Base-by-base conservation (phyloP, 2,329 filamentous ascomycete genomes). In the Fusarium tjaetaba region DNA sequence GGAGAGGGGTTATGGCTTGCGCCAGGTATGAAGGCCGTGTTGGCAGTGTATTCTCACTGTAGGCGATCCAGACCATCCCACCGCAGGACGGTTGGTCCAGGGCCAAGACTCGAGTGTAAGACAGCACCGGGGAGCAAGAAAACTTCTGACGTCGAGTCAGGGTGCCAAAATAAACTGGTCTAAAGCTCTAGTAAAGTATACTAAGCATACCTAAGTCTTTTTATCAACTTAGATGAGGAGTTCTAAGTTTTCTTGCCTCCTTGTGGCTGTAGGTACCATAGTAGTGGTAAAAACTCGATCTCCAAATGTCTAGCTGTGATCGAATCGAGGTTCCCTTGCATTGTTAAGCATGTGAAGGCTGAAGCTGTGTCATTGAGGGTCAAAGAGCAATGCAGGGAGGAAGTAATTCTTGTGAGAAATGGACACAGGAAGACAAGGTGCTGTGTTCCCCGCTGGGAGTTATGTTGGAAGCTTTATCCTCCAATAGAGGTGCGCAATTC, bases 1-100 rank as follows among this genome's bases (percentile, higher is more conserved):
- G 38, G 24, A 24, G 70, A 36, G 68, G 59, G 42, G 62, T 41
- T 43, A 59, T 74, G 71, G 71, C 71, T 74, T 73, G 61, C 43
- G 36, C 5, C 24, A 68, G 67, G 67, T 62, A 71, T 68, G 67
- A 34, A 26, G 41, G n/a, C 71, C 59, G 71, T 73, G 51, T 41
- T 22, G 30, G 20, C 18, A 14, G 11, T 2, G 5, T 20, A 22
- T 22, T 24, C 32, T 53, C 24, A 73, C 71, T 74, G 71, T 73
- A 22, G 18, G 22, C 28, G 64, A 70, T 64, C 70, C 57, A 72
- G 56, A 32, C 20, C 43, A 34, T 56, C 36, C 41, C 24, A 16
- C 38, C 36, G 24, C 18, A 26, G 13, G 22, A 18, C 22, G 28
- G 26, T 57, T 46, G 39, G 18, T 22, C 9, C 9, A 55, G 39